phyloP scores from a whole-genome alignment of 176 grass and related monocot genomes.

The Cocos nucifera region DNA sequence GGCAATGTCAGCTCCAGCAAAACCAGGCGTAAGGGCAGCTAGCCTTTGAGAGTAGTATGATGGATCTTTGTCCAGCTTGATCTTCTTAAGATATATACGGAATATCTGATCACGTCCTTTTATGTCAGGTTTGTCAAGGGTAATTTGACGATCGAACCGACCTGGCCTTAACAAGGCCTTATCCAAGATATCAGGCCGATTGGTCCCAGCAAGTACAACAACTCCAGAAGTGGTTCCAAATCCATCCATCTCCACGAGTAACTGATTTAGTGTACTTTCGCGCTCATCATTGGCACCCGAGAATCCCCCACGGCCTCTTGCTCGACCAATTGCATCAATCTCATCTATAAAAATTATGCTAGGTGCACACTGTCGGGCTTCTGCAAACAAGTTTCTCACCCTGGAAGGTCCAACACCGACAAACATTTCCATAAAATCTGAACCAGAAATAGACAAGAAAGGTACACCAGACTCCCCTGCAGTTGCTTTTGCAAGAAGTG shows the following conservation, averaged over 20 bases:
- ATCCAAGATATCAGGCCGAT: constrained; percentile 11
- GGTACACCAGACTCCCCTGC: constrained; percentile 72
- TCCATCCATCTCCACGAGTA: constrained; percentile 81
- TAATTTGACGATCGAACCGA: no score
- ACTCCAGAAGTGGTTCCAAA: constrained; percentile 64
- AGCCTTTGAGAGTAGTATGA: no score
- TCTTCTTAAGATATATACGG: no score
- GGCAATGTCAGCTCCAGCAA: no score
- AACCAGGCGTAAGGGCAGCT: no score
- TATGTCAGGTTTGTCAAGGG: no score
- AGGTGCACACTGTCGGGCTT: constrained; percentile 60
- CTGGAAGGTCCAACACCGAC: constrained; percentile 69
- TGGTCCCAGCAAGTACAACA: constrained; percentile 62
- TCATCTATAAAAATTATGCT: constrained; percentile 89
- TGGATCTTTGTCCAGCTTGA: no score
- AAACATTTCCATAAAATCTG: constrained; percentile 92
- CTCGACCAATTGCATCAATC: constrained; percentile 73
- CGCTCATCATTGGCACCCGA: constrained; percentile 63
- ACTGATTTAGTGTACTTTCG: constrained; percentile 76
- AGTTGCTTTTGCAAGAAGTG: constrained; percentile 71
- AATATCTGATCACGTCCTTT: no score
- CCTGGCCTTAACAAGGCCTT: no score
- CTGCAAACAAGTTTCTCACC: constrained; percentile 64
- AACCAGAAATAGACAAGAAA: constrained; percentile 69
- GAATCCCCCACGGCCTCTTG: constrained; percentile 48